Conservation (phyloP, 176 grass and related monocot genomes). For the Typha latifolia region DNA sequence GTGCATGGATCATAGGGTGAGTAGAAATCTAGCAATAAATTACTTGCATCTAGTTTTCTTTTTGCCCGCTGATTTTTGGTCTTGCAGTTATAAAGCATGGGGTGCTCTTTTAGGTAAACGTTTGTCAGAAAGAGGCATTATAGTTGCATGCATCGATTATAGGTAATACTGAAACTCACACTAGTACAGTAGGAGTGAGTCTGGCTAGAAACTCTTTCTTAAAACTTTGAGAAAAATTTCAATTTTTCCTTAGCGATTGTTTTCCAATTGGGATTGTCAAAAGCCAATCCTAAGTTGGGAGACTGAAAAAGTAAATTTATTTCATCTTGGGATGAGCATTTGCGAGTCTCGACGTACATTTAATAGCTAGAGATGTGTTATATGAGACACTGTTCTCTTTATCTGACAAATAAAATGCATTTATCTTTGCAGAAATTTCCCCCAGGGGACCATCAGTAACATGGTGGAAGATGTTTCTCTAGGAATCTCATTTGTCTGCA, state of each 20-base stretch:
- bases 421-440: constrained; percentile 68
- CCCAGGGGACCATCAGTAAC: constrained; percentile 83
- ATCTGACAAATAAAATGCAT: not conserved
- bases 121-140: constrained; percentile 88
- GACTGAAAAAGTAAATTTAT: too few species aligned
- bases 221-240: too few species aligned
- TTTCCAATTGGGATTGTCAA: too few species aligned
- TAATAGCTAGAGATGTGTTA: too few species aligned
- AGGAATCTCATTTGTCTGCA: constrained; percentile 88
- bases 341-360: too few species aligned
- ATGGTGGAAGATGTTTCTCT: constrained; percentile 84
- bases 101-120: constrained; percentile 89
- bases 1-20: constrained; percentile 99
- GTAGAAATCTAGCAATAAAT: constrained; percentile 27
- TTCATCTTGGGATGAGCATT: too few species aligned
- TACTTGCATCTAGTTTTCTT: not conserved
- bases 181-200: constrained; percentile 9
- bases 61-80: constrained; percentile 14
- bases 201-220: too few species aligned
- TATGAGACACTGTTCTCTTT: not conserved
- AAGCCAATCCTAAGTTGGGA: too few species aligned
- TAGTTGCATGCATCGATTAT: constrained; percentile 94
- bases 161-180: constrained; percentile 33
- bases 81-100: constrained; percentile 88
- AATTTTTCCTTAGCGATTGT: too few species aligned